Evolutionary conservation across 1,284 basidiomycete genomes (phyloP).

Genomic region (Coniferiporia weirii): DNA sequence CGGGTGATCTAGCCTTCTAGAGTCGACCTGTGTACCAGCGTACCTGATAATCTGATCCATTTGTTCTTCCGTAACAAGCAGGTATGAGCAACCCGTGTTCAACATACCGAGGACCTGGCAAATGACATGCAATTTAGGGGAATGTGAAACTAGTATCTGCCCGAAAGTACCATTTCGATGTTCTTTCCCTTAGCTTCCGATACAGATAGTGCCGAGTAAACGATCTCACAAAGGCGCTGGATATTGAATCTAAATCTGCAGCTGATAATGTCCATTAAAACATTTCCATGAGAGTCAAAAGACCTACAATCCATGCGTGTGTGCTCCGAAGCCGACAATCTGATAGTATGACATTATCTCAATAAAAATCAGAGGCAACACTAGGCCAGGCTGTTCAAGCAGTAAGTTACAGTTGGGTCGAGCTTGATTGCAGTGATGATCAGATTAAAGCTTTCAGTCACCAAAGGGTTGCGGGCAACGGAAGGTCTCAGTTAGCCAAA

Average conservation of each 20-base stretch:
- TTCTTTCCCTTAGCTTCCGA: background rate
- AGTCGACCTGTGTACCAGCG: constrained; percentile 1
- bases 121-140: background rate
- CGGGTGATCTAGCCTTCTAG: background rate
- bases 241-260: constrained; percentile 17
- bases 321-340: constrained; percentile 28
- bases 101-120: constrained; percentile 26
- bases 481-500: no score
- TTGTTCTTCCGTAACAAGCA: constrained; percentile 25
- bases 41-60: constrained; percentile 14
- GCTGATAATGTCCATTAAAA: background rate
- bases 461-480: no score
- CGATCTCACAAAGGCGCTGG: constrained; percentile 5
- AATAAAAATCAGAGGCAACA: no score
- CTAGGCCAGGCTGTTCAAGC: no score
- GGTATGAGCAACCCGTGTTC: constrained; percentile 30
- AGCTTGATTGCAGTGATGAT: no score
- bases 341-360: constrained; percentile 25
- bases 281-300: background rate
- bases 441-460: no score
- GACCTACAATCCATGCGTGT: constrained; percentile 23
- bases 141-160: background rate
- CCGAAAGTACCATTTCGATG: background rate
- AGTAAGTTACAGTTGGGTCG: no score
- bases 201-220: constrained; percentile 1